Evolutionary conservation across 768 basidiomycete genomes (phyloP), one percentile per base, ranked within the genome.

Genomic region (Termitomyces heimii): DNA sequence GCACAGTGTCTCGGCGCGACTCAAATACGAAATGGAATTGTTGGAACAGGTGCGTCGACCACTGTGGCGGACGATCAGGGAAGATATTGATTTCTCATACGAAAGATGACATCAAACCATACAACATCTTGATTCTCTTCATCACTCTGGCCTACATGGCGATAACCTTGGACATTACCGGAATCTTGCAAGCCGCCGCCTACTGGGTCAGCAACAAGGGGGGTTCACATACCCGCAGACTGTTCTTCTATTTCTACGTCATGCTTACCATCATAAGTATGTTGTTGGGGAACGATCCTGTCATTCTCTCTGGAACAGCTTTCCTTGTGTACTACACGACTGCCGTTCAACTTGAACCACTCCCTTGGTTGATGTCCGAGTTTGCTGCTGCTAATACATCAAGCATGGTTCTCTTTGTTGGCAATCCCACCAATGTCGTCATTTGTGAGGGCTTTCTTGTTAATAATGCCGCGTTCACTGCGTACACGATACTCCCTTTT

Each of bases 371-470:
- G 40, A 87, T 88, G 61, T 77, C 86, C 18, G 86, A 89, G 58
- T 90, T 90, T 61, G 84, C 88, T 0, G 86, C 86, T 1, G 90
- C 88, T 3, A 93, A 93, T 68, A 88, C 90, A 5, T 88, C 84
- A 13, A 84, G 82, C 62, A 84, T 86, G 80, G 81, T 82, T 32
- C 68, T 85, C 0, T 92, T 97, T 51, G 88, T 94, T 1, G 89
- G 89, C 1, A 99, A 98, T 65, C 93, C 92, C 2, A 99, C 96
- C 3, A 99, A 99, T 65, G 86, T 98, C 31, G 90, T 98, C 48
- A 84, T 97, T 34, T 90, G 92, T 49, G 92, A 92, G 53, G 92
- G 93, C 0, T 94, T 97, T 68, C 66, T 75, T 8, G 78, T 97
- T 49, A 87, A 88, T 53, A 89, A 92, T 62, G 80, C 82, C 8